Base-by-base conservation (phyloP, 2,329 filamentous ascomycete species). In the Sporothrix phasma region DNA sequence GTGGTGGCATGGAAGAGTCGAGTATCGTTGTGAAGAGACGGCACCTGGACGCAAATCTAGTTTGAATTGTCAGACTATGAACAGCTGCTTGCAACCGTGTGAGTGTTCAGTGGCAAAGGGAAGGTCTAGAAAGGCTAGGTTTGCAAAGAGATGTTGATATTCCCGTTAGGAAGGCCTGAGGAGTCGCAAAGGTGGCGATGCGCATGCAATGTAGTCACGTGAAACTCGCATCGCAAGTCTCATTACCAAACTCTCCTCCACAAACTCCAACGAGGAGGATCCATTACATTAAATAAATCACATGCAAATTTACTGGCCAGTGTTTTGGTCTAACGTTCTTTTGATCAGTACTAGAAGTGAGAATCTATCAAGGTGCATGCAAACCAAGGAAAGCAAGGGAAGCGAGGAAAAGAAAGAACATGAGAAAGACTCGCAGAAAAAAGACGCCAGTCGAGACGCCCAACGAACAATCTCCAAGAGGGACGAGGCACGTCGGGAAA, bases 311-410 rank as follows among this genome's bases (percentile, higher is more conserved):
- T 15, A n/a, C 45, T 6, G 3, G 29, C 17, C 7, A 10, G 5
- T 24, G 19, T 37, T 10, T 49, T 39, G 4, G 29, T 61, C 31
- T 41, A 51, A 61, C 54, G 26, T 45, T 62, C 63, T 62, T 62
- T 65, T 62, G 56, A 62, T 60, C 63, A 62, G 58, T 53, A 61
- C 63, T 64, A 56, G 59, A 31, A 66, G 34, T 24, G 19, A 66
- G 51, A 67, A 71, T 74, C 76, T 77, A 78, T 77, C 59, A 69
- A 72, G 68, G 73, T 71, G 70, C 72, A 75, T 72, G 71, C 72
- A 73, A 72, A 69, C 69, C 70, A 73, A 72, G 69, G 68, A 72
- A 73, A 73, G 67, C 64, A 63, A 66, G 61, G 49, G 71, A 72
- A 73, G 65, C 64, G 54, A 64, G 53, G 59, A 37, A n/a, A 39